Evolutionary conservation across 2,329 filamentous ascomycete species (phyloP).

Genomic region (Thermothelomyces thermophilus): DNA sequence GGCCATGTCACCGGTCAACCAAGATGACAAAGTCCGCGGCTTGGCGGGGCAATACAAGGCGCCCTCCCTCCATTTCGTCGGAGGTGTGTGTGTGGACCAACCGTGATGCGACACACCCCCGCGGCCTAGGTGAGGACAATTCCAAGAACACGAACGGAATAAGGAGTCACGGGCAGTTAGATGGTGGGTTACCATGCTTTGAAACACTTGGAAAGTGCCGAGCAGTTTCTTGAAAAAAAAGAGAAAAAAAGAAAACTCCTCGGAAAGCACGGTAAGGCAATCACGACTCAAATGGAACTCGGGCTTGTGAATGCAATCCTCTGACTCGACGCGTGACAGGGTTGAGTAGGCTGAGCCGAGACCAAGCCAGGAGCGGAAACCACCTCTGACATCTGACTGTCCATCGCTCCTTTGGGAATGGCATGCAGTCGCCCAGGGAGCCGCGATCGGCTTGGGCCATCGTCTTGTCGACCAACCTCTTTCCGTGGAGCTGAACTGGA

Average conservation of each 20-base stretch:
- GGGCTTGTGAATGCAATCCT: slow-evolving; percentile 7
- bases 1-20: slow-evolving; percentile 30
- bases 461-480: not conserved
- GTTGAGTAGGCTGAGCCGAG: slow-evolving; percentile 18
- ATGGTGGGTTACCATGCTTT: slow-evolving; percentile 10
- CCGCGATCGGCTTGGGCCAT: slow-evolving; percentile 8
- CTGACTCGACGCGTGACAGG: slow-evolving; percentile 19
- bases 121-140: slow-evolving; percentile 3
- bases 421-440: slow-evolving; percentile 13
- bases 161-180: slow-evolving; percentile 12
- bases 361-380: slow-evolving; percentile 14
- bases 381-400: slow-evolving; percentile 21
- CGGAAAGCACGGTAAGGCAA: slow-evolving; percentile 12
- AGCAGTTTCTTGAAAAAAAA: slow-evolving; percentile 8
- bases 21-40: slow-evolving; percentile 19
- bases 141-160: slow-evolving; percentile 7
- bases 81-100: slow-evolving; percentile 9
- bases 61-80: slow-evolving; percentile 10
- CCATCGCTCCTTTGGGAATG: slow-evolving; percentile 8
- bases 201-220: slow-evolving; percentile 10
- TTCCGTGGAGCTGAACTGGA: not conserved
- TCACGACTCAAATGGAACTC: slow-evolving; percentile 13
- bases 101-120: slow-evolving; percentile 12
- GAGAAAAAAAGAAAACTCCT: not conserved
- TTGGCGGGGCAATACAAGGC: slow-evolving; percentile 21